Percentiles rank a stretch among this genome's conserved stretches.
These are phyloP conservation scores for Ophiostoma sp. DNA, from an alignment of 2,329 filamentous ascomycete genomes.

Conservation along the genomic window DNA sequence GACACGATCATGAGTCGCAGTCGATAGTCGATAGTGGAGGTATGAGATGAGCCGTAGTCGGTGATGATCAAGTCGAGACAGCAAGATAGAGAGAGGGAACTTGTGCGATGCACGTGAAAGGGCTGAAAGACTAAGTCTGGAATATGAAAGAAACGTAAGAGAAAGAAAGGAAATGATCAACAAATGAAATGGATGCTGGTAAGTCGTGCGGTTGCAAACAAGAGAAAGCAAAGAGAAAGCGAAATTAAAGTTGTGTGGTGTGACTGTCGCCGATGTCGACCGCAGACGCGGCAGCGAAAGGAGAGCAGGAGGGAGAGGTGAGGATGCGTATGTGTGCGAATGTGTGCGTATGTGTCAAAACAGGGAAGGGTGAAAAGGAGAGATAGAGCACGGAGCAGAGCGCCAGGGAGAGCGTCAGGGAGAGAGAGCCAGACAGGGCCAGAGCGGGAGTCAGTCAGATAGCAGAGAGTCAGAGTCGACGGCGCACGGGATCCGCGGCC, in stretches of 20 bases:
- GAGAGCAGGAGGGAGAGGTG: not conserved
- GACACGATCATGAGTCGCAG: constrained; percentile 14
- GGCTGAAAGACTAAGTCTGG: not conserved
- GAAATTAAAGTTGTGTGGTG: not conserved
- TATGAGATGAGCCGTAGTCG: not conserved
- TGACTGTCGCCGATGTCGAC: constrained; percentile 5
- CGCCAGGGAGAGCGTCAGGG: not conserved
- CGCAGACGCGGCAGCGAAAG: constrained; percentile 1
- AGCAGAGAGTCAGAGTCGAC: constrained; percentile 6
- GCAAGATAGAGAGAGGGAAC: too few species aligned
- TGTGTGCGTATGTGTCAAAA: not conserved
- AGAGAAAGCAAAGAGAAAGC: not conserved
- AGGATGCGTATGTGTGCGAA: not conserved
- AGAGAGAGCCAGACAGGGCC: not conserved
- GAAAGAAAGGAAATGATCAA: constrained; percentile 1
- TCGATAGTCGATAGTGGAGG: not conserved
- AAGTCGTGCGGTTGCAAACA: not conserved
- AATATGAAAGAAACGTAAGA: not conserved
- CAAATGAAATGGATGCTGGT: constrained; percentile 17
- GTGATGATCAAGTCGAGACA: not conserved
- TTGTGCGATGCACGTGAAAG: not conserved
- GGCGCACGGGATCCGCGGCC: constrained; percentile 24
- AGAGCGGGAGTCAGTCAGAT: not conserved
- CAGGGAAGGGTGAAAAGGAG: not conserved
- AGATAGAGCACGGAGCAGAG: not conserved